Evolutionary conservation across 1,284 basidiomycete genomes (phyloP).

Genomic region (Fomitopsis pinicola): DNA sequence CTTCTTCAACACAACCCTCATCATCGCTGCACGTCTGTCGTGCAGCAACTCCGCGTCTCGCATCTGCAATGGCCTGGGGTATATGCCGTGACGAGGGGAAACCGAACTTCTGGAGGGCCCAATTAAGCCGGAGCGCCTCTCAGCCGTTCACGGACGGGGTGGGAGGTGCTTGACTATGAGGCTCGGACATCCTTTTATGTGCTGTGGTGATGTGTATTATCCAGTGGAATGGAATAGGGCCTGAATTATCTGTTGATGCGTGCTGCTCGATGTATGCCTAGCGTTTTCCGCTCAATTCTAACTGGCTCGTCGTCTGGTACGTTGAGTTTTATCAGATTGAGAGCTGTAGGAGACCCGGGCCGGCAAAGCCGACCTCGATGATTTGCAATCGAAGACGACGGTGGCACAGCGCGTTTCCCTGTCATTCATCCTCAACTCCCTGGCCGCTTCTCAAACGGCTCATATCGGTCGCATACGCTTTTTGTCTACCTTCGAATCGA

Average conservation of each 20-base stretch:
- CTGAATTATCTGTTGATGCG: neutral
- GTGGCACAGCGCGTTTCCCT: no score
- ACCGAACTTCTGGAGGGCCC: conserved; percentile 38
- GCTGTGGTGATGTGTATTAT: neutral
- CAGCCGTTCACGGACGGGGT: conserved; percentile 40
- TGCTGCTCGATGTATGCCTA: neutral
- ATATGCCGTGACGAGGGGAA: conserved; percentile 39
- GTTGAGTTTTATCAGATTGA: no score
- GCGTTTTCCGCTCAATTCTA: no score
- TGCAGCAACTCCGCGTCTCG: conserved; percentile 40
- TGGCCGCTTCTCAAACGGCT: no score
- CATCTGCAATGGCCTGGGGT: conserved; percentile 41
- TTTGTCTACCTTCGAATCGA: neutral
- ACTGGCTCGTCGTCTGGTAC: no score
- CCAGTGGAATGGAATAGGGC: neutral
- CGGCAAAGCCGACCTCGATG: no score
- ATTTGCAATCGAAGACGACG: no score
- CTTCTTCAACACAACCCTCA: conserved; percentile 28
- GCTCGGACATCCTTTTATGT: conserved; percentile 44
- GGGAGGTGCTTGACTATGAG: conserved; percentile 73
- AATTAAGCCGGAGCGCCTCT: conserved; percentile 79
- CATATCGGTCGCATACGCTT: neutral
- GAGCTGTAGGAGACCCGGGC: no score
- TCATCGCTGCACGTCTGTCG: conserved; percentile 31
- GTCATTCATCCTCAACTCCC: no score